phyloP scores from a whole-genome alignment of 2,329 filamentous ascomycete species.

The Alternaria novae-zelandiae region DNA sequence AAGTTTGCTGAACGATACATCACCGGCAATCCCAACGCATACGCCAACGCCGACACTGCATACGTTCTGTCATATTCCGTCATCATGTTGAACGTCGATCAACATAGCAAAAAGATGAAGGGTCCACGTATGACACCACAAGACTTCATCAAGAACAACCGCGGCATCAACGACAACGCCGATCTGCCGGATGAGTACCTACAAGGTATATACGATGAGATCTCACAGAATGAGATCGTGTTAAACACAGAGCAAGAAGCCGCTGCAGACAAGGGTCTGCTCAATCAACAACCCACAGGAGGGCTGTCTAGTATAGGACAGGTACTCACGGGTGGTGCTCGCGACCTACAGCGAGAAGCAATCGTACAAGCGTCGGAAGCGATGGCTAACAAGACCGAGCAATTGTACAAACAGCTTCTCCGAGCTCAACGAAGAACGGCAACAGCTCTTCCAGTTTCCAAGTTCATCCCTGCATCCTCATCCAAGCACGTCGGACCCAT shows the following conservation, averaged over 20 bases:
- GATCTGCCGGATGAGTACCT: conserved; percentile 95
- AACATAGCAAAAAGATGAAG: conserved; percentile 87
- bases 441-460: conserved; percentile 68
- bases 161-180: conserved; percentile 95
- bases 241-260: conserved; percentile 89
- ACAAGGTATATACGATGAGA: conserved; percentile 88
- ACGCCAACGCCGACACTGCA: conserved; percentile 96
- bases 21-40: conserved; percentile 92
- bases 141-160: conserved; percentile 99
- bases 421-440: conserved; percentile 85
- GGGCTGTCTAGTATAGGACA: conserved; percentile 85
- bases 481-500: conserved; percentile 96
- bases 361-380: conserved; percentile 96
- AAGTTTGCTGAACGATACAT: conserved; percentile 98
- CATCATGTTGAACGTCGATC: conserved; percentile 94
- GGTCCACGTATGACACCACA: conserved; percentile 87
- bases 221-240: conserved; percentile 89
- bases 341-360: conserved; percentile 89
- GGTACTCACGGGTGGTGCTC: conserved; percentile 88
- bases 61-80: conserved; percentile 97
- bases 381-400: conserved; percentile 80
- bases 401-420: conserved; percentile 92
- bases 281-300: conserved; percentile 61
- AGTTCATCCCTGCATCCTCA: conserved; percentile 90
- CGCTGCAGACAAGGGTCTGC: conserved; percentile 76